These are phyloP conservation scores for Suillus cothurnatus DNA, from an alignment of 768 basidiomycete species.

Conservation along the genomic window DNA sequence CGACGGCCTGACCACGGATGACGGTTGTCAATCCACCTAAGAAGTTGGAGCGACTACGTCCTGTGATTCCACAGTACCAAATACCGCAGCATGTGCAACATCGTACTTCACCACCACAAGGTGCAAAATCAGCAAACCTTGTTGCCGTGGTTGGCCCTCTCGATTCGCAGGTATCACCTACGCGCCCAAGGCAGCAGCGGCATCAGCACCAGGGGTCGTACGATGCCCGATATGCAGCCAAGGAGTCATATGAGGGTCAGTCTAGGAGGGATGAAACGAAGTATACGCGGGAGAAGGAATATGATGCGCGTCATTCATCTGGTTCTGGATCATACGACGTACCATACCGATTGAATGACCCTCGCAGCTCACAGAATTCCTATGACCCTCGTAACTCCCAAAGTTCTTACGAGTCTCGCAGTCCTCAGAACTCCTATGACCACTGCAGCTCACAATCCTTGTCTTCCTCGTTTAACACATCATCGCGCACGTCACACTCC, in stretches of 20 bases:
- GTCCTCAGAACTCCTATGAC: not conserved
- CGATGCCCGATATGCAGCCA: slow-evolving; percentile 6
- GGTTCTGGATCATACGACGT: slow-evolving; percentile 19
- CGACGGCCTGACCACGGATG: too few species aligned
- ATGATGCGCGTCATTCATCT: slow-evolving; percentile 3
- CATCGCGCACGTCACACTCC: not conserved
- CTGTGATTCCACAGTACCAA: not conserved
- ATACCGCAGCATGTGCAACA: not conserved
- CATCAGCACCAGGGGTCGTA: slow-evolving; percentile 34
- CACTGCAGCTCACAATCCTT: not conserved
- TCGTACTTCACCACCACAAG: slow-evolving; percentile 16
- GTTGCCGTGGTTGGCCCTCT: slow-evolving; percentile 13
- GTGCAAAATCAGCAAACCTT: slow-evolving; percentile 11
- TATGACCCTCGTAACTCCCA: not conserved
- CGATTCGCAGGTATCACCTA: slow-evolving; percentile 29
- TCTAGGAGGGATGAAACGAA: slow-evolving; percentile 1
- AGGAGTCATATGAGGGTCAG: not conserved
- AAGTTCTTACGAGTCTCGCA: not conserved
- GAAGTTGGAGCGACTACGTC: not conserved
- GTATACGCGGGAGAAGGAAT: slow-evolving; percentile 8
- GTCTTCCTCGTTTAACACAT: not conserved
- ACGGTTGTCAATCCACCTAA: slow-evolving; percentile 26
- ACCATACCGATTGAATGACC: not conserved
- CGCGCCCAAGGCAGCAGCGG: slow-evolving; percentile 23
- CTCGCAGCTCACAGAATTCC: not conserved